These are phyloP conservation scores for Diplodia corticola DNA, from an alignment of 2,329 filamentous ascomycete genomes.

Conservation along the genomic window DNA sequence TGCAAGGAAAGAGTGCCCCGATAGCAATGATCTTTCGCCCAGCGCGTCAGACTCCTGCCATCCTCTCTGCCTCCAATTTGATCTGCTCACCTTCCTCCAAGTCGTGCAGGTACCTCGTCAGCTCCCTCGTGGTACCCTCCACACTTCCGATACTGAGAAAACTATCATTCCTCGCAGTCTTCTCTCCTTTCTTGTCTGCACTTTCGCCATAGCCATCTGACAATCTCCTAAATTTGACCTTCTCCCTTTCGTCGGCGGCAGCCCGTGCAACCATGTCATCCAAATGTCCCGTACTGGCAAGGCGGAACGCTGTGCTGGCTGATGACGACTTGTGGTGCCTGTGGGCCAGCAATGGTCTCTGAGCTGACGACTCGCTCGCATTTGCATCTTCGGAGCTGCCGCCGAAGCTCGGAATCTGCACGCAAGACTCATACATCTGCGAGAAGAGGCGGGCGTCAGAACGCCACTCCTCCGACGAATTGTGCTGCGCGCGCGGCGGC, in stretches of 20 bases:
- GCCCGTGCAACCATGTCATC: not conserved
- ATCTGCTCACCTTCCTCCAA: slow-evolving; percentile 39
- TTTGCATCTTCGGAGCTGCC: slow-evolving; percentile 10
- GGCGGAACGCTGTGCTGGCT: not conserved
- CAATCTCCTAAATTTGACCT: not conserved
- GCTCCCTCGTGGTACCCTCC: slow-evolving; percentile 34
- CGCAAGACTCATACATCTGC: slow-evolving; percentile 38
- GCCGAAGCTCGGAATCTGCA: slow-evolving; percentile 25
- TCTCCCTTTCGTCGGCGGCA: not conserved
- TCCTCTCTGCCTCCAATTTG: slow-evolving; percentile 28
- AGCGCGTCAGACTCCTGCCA: not conserved
- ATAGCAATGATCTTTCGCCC: not conserved
- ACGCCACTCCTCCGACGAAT: slow-evolving; percentile 19
- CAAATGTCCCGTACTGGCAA: not conserved
- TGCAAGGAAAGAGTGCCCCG: not conserved
- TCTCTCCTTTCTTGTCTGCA: slow-evolving; percentile 25
- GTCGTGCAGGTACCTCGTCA: slow-evolving; percentile 40
- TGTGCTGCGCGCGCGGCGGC: not conserved
- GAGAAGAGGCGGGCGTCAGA: slow-evolving; percentile 35
- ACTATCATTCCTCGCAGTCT: slow-evolving; percentile 33
- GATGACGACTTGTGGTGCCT: not conserved
- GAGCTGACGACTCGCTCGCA: not conserved
- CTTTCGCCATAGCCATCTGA: not conserved
- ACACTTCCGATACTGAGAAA: slow-evolving; percentile 41
- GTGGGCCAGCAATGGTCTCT: no score